Base-by-base conservation (phyloP, 139 green algal genomes). In the Tetraselmis chui region DNA sequence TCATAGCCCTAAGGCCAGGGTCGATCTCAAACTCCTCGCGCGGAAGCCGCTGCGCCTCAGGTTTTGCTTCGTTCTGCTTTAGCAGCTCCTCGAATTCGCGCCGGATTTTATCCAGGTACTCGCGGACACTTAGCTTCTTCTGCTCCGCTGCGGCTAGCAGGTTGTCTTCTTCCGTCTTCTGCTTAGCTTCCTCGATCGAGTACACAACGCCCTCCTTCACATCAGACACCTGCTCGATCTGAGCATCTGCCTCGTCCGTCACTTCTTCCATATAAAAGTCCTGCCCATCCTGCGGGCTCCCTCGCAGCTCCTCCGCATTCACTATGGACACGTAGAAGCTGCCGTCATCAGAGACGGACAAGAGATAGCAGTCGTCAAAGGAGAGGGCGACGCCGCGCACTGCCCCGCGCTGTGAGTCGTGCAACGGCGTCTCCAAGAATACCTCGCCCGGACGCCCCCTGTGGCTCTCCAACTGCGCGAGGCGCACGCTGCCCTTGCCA, bases 121-220 rank as follows among this genome's bases (percentile, higher is more conserved):
- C 82, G 1, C 85, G 67, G 30, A 92, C 83, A 1, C 81, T 84
- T 45, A 88, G 59, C 86, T 94, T 94, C 89, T 94, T 94, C 29
- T 81, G 82, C 79, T 93, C 84, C 23, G 89, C 87, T 2, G 80
- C 78, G 26, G 82, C 86, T 2, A 79, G 30, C 30, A 88, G 59
- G 29, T 75, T 84, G 77, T 93, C 88, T 29, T 84, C 78, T 78
- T 93, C 91, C n/a, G 86, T 84, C 85, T 93, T 90, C 79, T 93
- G 88, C 88, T 93, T 93, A 1, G 88, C 89, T 80, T 96, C 90
- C 82, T 97, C 93, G 22, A 96, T 87, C 0, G 87, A 93, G 81
- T 94, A 94, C 74, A 83, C 84, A 28, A 76, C 29, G 0, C 79
- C 2, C 58, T 84, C 84, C 23, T 31, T 86, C 18, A 91, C 89